phyloP scores from a whole-genome alignment of 371 early-diverging fungal species.

The Mortierella sp. region DNA sequence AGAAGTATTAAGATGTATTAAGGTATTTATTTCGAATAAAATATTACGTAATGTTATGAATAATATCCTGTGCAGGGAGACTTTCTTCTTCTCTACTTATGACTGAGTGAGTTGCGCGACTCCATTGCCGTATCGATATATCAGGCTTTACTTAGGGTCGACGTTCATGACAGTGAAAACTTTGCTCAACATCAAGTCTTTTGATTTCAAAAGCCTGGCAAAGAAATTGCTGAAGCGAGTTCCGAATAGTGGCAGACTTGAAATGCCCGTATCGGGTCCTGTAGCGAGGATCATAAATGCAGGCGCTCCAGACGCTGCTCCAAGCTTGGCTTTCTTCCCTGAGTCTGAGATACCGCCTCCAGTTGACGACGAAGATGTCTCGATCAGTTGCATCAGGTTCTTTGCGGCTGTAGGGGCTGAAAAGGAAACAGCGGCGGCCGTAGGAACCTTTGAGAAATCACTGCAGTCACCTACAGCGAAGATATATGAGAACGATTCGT shows the following conservation, averaged over 20 bases:
- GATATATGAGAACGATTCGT: constrained; percentile 68
- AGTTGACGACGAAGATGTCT: not conserved
- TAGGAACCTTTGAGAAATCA: constrained; percentile 57
- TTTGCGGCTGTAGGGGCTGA: constrained; percentile 29
- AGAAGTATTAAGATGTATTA: no score
- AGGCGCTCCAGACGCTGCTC: constrained; percentile 8
- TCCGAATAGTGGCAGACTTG: constrained; percentile 34
- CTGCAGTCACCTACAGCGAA: constrained; percentile 80
- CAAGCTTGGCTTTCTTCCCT: constrained; percentile 24
- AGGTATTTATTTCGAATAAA: no score
- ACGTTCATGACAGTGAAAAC: constrained; percentile 2
- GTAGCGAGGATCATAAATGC: constrained; percentile 38
- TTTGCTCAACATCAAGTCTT: constrained; percentile 29
- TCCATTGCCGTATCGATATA: not conserved
- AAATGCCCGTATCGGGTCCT: constrained; percentile 36
- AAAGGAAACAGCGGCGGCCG: constrained; percentile 22
- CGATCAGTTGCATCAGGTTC: constrained; percentile 36
- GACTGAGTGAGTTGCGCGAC: no score
- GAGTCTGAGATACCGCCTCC: no score
- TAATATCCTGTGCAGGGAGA: no score
- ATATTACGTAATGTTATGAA: no score
- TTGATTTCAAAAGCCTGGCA: constrained; percentile 39
- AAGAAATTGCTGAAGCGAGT: constrained; percentile 25
- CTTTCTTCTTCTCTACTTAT: no score
- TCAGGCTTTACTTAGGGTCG: not conserved